Base-by-base conservation (phyloP, 257 asterid genomes). In the Solanum virginianum region DNA sequence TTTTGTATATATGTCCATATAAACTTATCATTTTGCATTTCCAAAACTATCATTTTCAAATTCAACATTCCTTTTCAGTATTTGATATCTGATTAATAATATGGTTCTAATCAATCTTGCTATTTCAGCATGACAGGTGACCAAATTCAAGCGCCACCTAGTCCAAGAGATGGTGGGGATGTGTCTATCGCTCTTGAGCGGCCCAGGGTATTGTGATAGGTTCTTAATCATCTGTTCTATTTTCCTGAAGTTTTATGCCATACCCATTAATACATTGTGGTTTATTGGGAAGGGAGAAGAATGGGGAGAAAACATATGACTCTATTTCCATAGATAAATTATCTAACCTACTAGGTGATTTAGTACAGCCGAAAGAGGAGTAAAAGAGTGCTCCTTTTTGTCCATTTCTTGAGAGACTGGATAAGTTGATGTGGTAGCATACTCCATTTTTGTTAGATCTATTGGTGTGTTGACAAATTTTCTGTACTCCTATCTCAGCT, bases 121-220 rank as follows among this genome's bases (percentile, higher is more conserved):
- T 91, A 83, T 87, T 85, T 81, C 95, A 97, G 99, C 87, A 97
- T 97, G 98, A 87, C 98, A 87, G 97, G 95, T 85, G 98, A 97
- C 90, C 98, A 90, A 89, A 85, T 89, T 86, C 98, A 90, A 90
- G 94, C 93, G 45, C 99, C 97, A 80, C 89, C 94, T 63, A 94
- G 97, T 89, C 98, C 96, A 74, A 91, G 97, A 89, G 97, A 95
- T 86, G 98, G 97, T 86, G 99, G 94, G 43, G 97, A 94, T 86
- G 90, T 85, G 57, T 83, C 92, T 26, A 84, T 89, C 81, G 88
- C 86, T 89, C 87, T 91, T 85, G 97, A 90, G 87, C 97, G 90
- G 63, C 92, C 97, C 85, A 90, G 90, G 98, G 99, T 95, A 91
- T 65, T 53, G 63, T 77, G 26, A 77, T 77, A 49, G 82, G 82